Evolutionary conservation across 2,329 filamentous ascomycete species (phyloP).

Genomic region (Aspergillus brasiliensis): DNA sequence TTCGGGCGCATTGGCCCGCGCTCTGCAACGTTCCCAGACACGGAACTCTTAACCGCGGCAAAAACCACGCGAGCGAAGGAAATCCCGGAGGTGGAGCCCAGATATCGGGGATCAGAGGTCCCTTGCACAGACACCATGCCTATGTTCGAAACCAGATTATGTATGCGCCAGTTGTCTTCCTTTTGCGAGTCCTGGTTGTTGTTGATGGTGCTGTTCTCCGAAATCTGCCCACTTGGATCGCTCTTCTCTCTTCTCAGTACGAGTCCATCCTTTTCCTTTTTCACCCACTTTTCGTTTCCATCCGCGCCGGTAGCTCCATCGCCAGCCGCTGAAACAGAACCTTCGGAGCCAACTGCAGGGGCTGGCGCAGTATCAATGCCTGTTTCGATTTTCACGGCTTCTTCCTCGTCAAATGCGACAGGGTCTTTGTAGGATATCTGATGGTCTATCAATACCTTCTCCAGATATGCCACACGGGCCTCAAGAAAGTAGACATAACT

Average conservation of each 20-base stretch:
- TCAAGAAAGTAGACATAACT: conserved; percentile 95
- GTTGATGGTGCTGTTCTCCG: conserved; percentile 24
- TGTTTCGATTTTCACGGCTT: conserved; percentile 33
- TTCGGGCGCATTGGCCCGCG: conserved; percentile 63
- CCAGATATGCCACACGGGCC: conserved; percentile 79
- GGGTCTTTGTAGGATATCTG: conserved; percentile 72
- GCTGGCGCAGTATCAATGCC: conserved; percentile 28
- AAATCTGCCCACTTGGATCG: conserved; percentile 21
- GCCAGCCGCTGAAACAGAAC: conserved; percentile 17
- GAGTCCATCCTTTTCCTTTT: conserved; percentile 26
- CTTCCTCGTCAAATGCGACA: conserved; percentile 63
- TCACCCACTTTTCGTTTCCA: conserved; percentile 19
- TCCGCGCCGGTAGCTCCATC: conserved; percentile 15
- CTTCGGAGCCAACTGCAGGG: conserved; percentile 20
- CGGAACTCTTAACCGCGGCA: conserved; percentile 82
- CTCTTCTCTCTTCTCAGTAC: conserved; percentile 22
- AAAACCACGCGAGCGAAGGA: conserved; percentile 94
- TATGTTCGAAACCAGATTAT: conserved; percentile 69
- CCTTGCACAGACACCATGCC: conserved; percentile 78
- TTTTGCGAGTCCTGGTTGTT: conserved; percentile 48
- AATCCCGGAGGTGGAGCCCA: conserved; percentile 85
- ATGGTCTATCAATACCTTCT: conserved; percentile 70
- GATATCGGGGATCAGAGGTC: conserved; percentile 74
- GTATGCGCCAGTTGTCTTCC: conserved; percentile 63
- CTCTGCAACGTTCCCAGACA: conserved; percentile 61